Evolutionary conservation across 2,329 filamentous ascomycete species (phyloP).

Genomic region (Talaromyces sp.): DNA sequence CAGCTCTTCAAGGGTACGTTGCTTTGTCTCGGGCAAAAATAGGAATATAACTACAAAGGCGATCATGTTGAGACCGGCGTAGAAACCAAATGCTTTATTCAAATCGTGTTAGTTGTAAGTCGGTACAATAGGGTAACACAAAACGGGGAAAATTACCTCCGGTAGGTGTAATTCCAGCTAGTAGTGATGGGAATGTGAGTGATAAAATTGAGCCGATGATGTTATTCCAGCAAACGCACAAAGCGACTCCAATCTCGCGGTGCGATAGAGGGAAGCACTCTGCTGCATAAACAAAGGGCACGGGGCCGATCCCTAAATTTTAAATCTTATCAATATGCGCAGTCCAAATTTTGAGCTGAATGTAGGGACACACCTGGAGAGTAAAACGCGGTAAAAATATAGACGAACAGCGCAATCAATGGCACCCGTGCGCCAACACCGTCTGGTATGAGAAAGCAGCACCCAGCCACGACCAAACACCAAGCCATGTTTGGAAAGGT

Average conservation of each 20-base stretch:
- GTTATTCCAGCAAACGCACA: slow-evolving; percentile 39
- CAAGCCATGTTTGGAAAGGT: slow-evolving; percentile 65
- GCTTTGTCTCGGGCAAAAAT: slow-evolving; percentile 52
- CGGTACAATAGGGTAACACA: background rate
- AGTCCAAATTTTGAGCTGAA: slow-evolving; percentile 8
- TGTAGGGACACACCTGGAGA: slow-evolving; percentile 49
- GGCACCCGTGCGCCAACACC: slow-evolving; percentile 42
- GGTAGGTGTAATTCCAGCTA: slow-evolving; percentile 43
- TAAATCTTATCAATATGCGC: slow-evolving; percentile 11
- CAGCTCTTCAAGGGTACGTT: slow-evolving; percentile 48
- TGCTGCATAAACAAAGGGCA: slow-evolving; percentile 47
- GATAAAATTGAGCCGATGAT: slow-evolving; percentile 46
- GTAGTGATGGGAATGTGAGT: slow-evolving; percentile 44
- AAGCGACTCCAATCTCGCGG: slow-evolving; percentile 44
- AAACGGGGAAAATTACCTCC: slow-evolving; percentile 21
- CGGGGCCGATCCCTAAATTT: slow-evolving; percentile 35
- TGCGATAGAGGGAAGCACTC: slow-evolving; percentile 52
- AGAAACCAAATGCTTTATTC: slow-evolving; percentile 52
- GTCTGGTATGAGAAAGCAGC: slow-evolving; percentile 49
- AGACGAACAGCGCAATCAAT: slow-evolving; percentile 56
- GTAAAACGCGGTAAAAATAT: slow-evolving; percentile 61
- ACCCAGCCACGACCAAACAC: slow-evolving; percentile 57
- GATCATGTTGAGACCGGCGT: slow-evolving; percentile 53
- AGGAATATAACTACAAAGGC: slow-evolving; percentile 62
- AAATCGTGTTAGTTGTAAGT: slow-evolving; percentile 7